Evolutionary conservation across 2,329 filamentous ascomycete species (phyloP), one percentile per base, ranked within the genome.

Genomic region (Colletotrichum cuscutae): DNA sequence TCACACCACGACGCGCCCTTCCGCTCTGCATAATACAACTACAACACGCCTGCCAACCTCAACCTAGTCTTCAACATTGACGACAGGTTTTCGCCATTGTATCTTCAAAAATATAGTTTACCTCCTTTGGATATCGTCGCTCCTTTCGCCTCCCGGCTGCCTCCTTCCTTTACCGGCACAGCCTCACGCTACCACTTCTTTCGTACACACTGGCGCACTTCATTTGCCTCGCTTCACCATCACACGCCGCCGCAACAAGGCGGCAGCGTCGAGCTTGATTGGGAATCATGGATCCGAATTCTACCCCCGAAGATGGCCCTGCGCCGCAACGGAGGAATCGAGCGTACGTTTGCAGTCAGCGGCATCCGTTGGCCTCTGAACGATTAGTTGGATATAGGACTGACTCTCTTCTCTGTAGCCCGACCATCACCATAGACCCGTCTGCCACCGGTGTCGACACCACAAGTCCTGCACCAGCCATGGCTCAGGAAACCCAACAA

Each of bases 401-500:
- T 76, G 68, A 77, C 71, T 64, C 65, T 53, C 28, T 57, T 1
- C 32, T 53, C 11, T 32, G 7, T 13, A 89, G 87, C 54, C 87
- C 87, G 46, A 88, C 87, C 65, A 89, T 89, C 72, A 89, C 86
- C 64, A 89, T 89, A 65, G 86, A 89, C 75, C 88, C 87, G 13
- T 85, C 87, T 9, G 85, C 82, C 54, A 64, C 65, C 71, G 80
- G 81, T 72, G 80, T 78, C 65, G 52, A 67, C 30, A 72, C 78
- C 68, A 76, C 79, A 54, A 76, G 72, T 58, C 74, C 78, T 19
- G 57, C 77, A 68, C 67, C 79, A 65, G 78, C 80, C 49, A 79
- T 81, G 73, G 76, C 82, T 4, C 71, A 78, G 70, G 77, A 79
- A 46, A 64, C 69, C 24, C 72, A 75, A 73, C 65, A 77, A 66